Conservation (phyloP, 441 rosid genomes). For the California macrophylla region DNA sequence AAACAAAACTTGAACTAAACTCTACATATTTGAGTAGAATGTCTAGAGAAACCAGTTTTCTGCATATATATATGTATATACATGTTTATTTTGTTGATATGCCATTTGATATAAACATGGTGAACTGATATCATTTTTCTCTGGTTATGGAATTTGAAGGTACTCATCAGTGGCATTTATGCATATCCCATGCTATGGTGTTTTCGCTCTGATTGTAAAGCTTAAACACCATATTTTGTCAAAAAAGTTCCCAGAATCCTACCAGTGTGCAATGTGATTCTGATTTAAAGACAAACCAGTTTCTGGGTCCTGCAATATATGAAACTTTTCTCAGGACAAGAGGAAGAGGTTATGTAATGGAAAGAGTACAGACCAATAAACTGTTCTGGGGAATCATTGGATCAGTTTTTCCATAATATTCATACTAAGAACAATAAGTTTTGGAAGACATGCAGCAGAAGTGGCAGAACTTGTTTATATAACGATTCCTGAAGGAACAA, state of each 20-base stretch:
- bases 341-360: background rate
- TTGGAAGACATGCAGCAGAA: conserved; percentile 27
- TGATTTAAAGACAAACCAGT: conserved; percentile 5
- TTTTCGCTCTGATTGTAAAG: conserved; percentile 54
- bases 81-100: background rate
- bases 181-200: conserved; percentile 83
- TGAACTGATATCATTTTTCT: conserved; percentile 1
- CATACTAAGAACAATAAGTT: conserved; percentile 17
- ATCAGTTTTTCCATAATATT: background rate
- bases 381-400: background rate
- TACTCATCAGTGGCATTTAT: conserved; percentile 71
- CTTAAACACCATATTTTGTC: conserved; percentile 51
- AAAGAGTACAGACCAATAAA: background rate
- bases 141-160: conserved; percentile 35
- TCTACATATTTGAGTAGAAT: background rate
- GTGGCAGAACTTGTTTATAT: conserved; percentile 14
- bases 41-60: background rate
- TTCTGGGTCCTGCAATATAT: conserved; percentile 3
- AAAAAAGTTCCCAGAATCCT: conserved; percentile 70
- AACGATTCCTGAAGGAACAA: conserved; percentile 16
- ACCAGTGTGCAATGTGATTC: conserved; percentile 39
- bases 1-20: background rate
- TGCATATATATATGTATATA: background rate
- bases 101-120: background rate
- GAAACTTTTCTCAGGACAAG: background rate